phyloP scores from a whole-genome alignment of 176 grass and related monocot species.

The Urochloa ruziziensis region DNA sequence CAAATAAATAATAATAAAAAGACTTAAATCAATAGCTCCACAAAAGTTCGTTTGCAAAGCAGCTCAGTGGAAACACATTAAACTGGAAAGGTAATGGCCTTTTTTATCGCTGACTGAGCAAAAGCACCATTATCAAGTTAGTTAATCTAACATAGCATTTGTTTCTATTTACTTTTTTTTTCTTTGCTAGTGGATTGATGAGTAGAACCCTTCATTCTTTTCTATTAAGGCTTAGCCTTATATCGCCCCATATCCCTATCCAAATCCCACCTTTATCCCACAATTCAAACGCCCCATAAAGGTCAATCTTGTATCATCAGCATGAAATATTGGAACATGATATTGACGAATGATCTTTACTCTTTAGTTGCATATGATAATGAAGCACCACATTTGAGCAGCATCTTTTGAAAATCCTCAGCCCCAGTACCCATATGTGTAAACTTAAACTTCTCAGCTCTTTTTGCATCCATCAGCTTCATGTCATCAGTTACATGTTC shows the following conservation, averaged over 20 bases:
- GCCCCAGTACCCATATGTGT: slow-evolving; percentile 35
- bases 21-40: background rate
- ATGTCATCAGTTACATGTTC: slow-evolving; percentile 55
- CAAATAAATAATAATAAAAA: background rate
- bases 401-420: slow-evolving; percentile 70
- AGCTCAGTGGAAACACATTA: background rate
- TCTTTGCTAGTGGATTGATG: background rate
- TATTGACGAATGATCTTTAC: slow-evolving; percentile 45
- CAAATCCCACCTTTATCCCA: background rate
- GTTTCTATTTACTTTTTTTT: background rate
- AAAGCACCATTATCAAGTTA: background rate
- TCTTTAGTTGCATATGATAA: slow-evolving; percentile 74
- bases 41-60: background rate
- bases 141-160: background rate
- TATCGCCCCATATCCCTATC: background rate
- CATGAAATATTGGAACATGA: slow-evolving; percentile 25
- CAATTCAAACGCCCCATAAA: background rate
- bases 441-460: slow-evolving; percentile 72
- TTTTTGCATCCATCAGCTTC: slow-evolving; percentile 67
- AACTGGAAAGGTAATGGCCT: slow-evolving; percentile 2
- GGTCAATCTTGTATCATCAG: background rate
- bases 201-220: background rate
- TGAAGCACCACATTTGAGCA: slow-evolving; percentile 72
- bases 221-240: background rate
- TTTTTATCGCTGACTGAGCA: background rate